Conservation (phyloP, 352 stramenopile species). For the Pythium rhizo-oryzae region DNA sequence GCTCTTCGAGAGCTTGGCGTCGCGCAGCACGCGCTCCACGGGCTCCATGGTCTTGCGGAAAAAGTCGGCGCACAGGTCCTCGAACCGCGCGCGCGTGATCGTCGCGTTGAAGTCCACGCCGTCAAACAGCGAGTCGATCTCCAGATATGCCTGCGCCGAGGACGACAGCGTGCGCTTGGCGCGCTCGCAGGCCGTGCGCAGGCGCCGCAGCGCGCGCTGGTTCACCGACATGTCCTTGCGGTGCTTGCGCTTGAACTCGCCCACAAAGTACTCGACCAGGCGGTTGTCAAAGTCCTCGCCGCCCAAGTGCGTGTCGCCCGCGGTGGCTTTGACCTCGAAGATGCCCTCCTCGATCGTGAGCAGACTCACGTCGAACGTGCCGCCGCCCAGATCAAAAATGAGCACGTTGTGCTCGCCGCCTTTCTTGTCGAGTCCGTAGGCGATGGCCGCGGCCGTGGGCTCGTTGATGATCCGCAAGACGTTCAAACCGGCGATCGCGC, state of each 20-base stretch:
- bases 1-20: slow-evolving; percentile 90
- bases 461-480: slow-evolving; percentile 91
- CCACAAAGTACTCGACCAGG: slow-evolving; percentile 93
- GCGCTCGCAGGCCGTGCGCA: slow-evolving; percentile 93
- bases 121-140: slow-evolving; percentile 95
- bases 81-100: slow-evolving; percentile 91
- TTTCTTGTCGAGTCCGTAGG: slow-evolving; percentile 97
- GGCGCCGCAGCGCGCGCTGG: slow-evolving; percentile 88
- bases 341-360: slow-evolving; percentile 96
- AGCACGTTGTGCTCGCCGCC: slow-evolving; percentile 94
- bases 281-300: slow-evolving; percentile 96
- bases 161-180: slow-evolving; percentile 94
- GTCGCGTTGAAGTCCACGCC: slow-evolving; percentile 93
- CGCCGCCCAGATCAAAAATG: slow-evolving; percentile 97
- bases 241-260: slow-evolving; percentile 93
- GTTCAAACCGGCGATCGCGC: slow-evolving; percentile 33
- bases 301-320: slow-evolving; percentile 93
- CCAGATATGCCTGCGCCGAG: slow-evolving; percentile 93
- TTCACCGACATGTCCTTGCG: slow-evolving; percentile 90
- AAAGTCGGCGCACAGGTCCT: slow-evolving; percentile 87
- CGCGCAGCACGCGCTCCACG: slow-evolving; percentile 83
- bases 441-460: slow-evolving; percentile 93
- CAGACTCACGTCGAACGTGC: slow-evolving; percentile 95
- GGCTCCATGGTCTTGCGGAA: slow-evolving; percentile 91
- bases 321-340: slow-evolving; percentile 96